Conservation (phyloP, 2,329 filamentous ascomycete genomes). For the Metarhizium guizhouense region DNA sequence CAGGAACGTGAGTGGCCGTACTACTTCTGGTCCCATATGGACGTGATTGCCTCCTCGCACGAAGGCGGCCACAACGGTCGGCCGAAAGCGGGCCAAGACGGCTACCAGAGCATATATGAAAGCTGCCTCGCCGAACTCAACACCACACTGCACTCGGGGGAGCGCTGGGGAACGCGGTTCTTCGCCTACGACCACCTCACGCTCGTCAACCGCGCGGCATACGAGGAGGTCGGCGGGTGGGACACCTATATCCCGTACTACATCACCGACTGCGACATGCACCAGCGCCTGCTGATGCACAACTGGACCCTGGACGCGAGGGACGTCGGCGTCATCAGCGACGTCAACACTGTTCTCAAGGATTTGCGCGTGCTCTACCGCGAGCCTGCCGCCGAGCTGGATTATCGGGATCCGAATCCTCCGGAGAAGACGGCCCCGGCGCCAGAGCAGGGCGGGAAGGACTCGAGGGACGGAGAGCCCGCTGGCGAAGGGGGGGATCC, state of each 20-base stretch:
- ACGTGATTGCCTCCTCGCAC: too few species aligned
- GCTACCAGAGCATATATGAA: too few species aligned
- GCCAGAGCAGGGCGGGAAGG: not conserved
- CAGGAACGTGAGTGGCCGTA: too few species aligned
- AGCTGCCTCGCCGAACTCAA: too few species aligned
- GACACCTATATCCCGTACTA: conserved; percentile 51
- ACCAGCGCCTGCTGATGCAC: conserved; percentile 37
- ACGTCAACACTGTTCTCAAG: conserved; percentile 35
- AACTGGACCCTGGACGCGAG: conserved; percentile 31
- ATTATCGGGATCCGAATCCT: not conserved
- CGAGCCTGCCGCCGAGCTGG: not conserved
- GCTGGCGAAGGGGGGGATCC: not conserved
- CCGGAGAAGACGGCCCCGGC: not conserved
- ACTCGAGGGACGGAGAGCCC: too few species aligned
- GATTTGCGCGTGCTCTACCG: conserved; percentile 36
- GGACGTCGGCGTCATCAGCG: conserved; percentile 26
- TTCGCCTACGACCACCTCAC: too few species aligned
- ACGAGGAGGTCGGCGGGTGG: conserved; percentile 28
- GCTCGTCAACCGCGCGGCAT: too few species aligned
- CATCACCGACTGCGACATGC: conserved; percentile 48
- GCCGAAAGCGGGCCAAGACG: too few species aligned
- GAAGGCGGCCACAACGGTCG: too few species aligned
- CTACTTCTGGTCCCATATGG: too few species aligned
- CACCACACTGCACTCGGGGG: too few species aligned
- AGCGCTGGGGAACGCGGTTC: too few species aligned